phyloP scores from a whole-genome alignment of 176 grass and related monocot genomes.

The Carex cristatella region DNA sequence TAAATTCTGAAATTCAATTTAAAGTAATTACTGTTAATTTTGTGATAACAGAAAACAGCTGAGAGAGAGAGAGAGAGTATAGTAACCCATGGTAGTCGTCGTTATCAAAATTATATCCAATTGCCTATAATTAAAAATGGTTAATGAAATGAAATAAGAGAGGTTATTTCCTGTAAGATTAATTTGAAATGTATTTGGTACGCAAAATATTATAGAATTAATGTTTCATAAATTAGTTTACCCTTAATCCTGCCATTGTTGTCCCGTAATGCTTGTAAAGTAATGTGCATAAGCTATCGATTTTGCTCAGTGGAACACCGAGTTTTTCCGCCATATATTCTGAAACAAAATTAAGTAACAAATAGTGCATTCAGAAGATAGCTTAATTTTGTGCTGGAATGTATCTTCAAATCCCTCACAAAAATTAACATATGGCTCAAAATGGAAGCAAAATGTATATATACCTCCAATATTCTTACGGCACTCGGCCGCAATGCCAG shows the following conservation, averaged over 20 bases:
- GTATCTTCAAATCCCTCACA: not conserved
- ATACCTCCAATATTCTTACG: conserved; percentile 78
- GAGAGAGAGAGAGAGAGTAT: not conserved
- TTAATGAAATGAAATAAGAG: not conserved
- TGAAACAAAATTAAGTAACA: conserved; percentile 16
- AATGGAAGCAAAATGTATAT: conserved; percentile 13
- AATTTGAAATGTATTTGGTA: not conserved
- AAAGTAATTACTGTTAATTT: not conserved
- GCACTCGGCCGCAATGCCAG: conserved; percentile 63
- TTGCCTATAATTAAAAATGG: conserved; percentile 40
- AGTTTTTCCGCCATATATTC: conserved; percentile 91
- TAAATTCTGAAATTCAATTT: not conserved
- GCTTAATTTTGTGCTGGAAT: not conserved
- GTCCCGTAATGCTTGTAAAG: conserved; percentile 96
- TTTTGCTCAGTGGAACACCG: conserved; percentile 68
- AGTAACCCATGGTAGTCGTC: conserved; percentile 74
- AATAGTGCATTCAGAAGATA: not conserved
- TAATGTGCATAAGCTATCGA: conserved; percentile 54
- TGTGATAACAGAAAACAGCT: not conserved
- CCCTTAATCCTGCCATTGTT: conserved; percentile 91
- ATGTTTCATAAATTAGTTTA: conserved; percentile 18
- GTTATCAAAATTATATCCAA: conserved; percentile 81
- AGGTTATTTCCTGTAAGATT: not conserved
- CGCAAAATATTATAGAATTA: not conserved
- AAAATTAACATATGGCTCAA: not conserved